Conservation (phyloP, 2,329 filamentous ascomycete species). For the Ceratocystis lukuohia region DNA sequence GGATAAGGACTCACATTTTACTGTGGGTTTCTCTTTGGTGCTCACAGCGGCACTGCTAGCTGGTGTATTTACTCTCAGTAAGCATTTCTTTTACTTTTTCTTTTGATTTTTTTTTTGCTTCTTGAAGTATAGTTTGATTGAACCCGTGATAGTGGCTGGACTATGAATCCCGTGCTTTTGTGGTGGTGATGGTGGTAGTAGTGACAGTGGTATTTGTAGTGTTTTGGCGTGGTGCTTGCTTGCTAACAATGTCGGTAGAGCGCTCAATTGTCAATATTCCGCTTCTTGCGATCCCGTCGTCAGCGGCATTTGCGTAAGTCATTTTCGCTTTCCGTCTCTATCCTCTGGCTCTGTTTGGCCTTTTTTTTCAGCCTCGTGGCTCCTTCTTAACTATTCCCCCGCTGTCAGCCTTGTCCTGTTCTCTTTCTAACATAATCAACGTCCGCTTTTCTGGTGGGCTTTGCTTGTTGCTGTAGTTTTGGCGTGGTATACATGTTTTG, state of each 20-base stretch:
- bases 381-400: constrained; percentile 6
- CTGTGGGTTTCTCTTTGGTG: constrained; percentile 64
- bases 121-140: not conserved
- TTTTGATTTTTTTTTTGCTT: not conserved
- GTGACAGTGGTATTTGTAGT: no score
- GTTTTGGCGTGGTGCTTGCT: no score
- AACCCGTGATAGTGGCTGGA: no score
- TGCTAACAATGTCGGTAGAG: constrained; percentile 38
- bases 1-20: constrained; percentile 72
- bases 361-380: constrained; percentile 1
- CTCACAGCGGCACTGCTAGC: constrained; percentile 58
- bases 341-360: not conserved
- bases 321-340: not conserved
- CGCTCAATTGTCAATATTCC: constrained; percentile 66
- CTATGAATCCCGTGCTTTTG: no score
- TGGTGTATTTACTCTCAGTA: constrained; percentile 78
- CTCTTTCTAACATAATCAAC: constrained; percentile 8
- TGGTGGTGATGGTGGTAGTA: no score
- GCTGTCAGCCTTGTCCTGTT: constrained; percentile 16
- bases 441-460: constrained; percentile 20
- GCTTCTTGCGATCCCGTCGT: constrained; percentile 71
- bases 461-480: constrained; percentile 42
- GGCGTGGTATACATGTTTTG: constrained; percentile 98
- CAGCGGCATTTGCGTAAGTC: constrained; percentile 75
- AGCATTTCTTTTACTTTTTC: constrained; percentile 23